Conservation (phyloP, 2,329 filamentous ascomycete species). For the Magnaporthiopsis incrustans region DNA sequence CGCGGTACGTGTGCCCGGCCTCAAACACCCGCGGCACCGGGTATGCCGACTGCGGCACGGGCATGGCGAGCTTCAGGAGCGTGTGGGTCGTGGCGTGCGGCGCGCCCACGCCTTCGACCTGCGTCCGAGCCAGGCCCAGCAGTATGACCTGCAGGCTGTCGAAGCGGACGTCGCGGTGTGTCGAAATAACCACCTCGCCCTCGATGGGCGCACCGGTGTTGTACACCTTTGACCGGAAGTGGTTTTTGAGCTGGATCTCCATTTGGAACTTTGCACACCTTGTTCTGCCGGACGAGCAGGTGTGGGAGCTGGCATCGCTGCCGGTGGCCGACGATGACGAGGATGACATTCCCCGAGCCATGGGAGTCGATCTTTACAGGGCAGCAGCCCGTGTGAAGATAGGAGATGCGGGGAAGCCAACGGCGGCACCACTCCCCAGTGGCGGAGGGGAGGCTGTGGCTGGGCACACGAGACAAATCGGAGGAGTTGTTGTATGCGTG, state of each 20-base stretch:
- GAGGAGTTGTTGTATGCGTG: not conserved
- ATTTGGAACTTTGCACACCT: slow-evolving; percentile 29
- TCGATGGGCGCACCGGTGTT: slow-evolving; percentile 43
- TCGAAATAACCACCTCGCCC: slow-evolving; percentile 39
- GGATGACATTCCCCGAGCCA: slow-evolving; percentile 66
- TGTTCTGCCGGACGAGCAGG: slow-evolving; percentile 10
- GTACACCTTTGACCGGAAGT: slow-evolving; percentile 48
- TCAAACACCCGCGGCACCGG: slow-evolving; percentile 39
- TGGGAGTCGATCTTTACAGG: slow-evolving; percentile 23
- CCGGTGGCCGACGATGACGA: slow-evolving; percentile 43
- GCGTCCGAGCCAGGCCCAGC: slow-evolving; percentile 40
- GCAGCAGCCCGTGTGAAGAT: not conserved
- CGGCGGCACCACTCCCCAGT: too few relatives aligned
- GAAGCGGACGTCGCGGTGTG: slow-evolving; percentile 38
- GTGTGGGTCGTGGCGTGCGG: slow-evolving; percentile 41
- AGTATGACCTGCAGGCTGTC: slow-evolving; percentile 45
- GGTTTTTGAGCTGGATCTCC: slow-evolving; percentile 41
- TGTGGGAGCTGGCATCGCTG: slow-evolving; percentile 10
- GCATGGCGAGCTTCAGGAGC: slow-evolving; percentile 50
- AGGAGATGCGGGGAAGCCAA: not conserved
- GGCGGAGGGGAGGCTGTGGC: too few relatives aligned
- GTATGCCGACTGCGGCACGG: slow-evolving; percentile 37
- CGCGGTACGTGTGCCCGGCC: slow-evolving; percentile 36
- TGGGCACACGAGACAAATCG: not conserved
- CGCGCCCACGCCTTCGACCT: slow-evolving; percentile 41